Conservation (phyloP, 805 yeast species). For the Debaryomyces maramus region DNA sequence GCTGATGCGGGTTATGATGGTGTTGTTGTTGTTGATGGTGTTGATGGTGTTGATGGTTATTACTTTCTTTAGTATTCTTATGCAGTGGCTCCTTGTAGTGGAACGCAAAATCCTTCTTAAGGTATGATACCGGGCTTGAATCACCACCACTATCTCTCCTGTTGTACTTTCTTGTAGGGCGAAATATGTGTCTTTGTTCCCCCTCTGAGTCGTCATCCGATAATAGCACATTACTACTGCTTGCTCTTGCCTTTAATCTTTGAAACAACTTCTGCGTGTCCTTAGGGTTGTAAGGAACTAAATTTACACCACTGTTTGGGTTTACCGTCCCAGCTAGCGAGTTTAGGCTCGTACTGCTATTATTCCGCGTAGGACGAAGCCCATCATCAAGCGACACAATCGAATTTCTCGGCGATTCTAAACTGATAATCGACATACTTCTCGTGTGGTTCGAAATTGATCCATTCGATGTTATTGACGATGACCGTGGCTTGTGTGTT, state of each 20-base stretch:
- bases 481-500: slow-evolving; percentile 28
- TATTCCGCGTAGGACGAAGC: slow-evolving; percentile 31
- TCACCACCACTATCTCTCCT: slow-evolving; percentile 7
- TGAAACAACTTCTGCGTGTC: no score
- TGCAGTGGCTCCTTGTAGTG: no score
- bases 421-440: slow-evolving; percentile 37
- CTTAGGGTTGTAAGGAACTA: no score
- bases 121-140: not conserved
- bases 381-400: slow-evolving; percentile 41
- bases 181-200: slow-evolving; percentile 21
- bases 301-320: no score
- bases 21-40: no score
- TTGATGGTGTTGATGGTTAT: no score
- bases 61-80: no score
- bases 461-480: slow-evolving; percentile 31
- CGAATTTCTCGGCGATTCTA: slow-evolving; percentile 42
- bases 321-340: slow-evolving; percentile 11
- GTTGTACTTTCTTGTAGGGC: slow-evolving; percentile 14
- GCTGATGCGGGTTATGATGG: no score
- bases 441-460: slow-evolving; percentile 29
- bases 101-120: not conserved
- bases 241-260: no score
- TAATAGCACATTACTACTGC: slow-evolving; percentile 17
- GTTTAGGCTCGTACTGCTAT: slow-evolving; percentile 27
- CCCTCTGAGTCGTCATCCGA: slow-evolving; percentile 41